These are phyloP conservation scores for Leptomonas pyrrhocoris DNA, from an alignment of 208 protist genomes.

Conservation along the genomic window DNA sequence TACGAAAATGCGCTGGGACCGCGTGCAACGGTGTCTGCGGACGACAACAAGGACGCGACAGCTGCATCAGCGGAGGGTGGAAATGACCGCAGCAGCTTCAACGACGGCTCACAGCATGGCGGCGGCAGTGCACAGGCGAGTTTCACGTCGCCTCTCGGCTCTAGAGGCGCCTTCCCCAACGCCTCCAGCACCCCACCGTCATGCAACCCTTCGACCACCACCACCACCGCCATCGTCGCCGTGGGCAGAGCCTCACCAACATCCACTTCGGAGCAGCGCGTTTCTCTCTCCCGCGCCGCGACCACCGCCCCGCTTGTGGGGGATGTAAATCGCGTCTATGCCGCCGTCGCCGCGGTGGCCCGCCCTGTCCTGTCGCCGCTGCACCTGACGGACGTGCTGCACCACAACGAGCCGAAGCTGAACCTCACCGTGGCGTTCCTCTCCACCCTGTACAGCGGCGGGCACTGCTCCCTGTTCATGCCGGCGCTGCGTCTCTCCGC, in stretches of 20 bases:
- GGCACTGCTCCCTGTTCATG: slow-evolving; percentile 85
- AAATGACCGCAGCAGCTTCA: not conserved
- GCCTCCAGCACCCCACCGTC: not conserved
- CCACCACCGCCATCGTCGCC: not conserved
- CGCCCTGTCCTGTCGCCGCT: slow-evolving; percentile 66
- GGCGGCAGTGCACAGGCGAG: not conserved
- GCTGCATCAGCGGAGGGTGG: not conserved
- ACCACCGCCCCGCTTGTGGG: not conserved
- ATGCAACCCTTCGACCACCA: not conserved
- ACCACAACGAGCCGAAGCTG: slow-evolving; percentile 66
- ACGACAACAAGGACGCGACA: not conserved
- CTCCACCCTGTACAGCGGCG: slow-evolving; percentile 64
- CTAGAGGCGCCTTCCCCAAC: not conserved
- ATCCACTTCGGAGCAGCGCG: not conserved
- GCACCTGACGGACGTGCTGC: slow-evolving; percentile 59
- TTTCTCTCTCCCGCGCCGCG: not conserved
- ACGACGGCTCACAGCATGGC: not conserved
- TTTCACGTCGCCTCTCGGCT: not conserved
- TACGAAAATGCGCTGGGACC: slow-evolving; percentile 32
- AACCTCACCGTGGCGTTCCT: slow-evolving; percentile 67
- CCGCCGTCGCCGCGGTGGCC: slow-evolving; percentile 27
- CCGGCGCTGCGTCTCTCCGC: slow-evolving; percentile 3
- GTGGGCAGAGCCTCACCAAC: too few species aligned
- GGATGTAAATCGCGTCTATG: slow-evolving; percentile 22
- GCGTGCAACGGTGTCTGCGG: slow-evolving; percentile 6